These are phyloP conservation scores for Malassezia nana DNA, from an alignment of 1,284 basidiomycete genomes.

Conservation along the genomic window DNA sequence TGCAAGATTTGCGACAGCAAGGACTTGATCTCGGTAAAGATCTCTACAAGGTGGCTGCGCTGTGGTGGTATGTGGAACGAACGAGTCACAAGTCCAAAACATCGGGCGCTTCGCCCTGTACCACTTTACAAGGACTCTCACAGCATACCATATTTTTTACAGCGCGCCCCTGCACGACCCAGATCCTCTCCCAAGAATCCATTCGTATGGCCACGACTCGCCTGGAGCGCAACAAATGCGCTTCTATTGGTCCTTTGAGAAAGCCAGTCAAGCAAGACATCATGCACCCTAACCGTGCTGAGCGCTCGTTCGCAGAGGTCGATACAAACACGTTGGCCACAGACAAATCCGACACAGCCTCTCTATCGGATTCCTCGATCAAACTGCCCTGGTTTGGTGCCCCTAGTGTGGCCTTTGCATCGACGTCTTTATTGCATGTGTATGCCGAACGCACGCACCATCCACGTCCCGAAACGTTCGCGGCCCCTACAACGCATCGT, in stretches of 20 bases:
- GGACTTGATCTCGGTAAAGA: conserved; percentile 1
- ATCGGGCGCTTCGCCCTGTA: conserved; percentile 47
- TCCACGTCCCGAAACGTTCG: background rate
- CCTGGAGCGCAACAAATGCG: background rate
- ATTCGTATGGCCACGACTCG: background rate
- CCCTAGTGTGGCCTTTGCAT: background rate
- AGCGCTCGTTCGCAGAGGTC: background rate
- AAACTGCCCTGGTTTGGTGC: background rate
- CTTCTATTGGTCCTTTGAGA: too few relatives aligned
- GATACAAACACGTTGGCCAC: background rate
- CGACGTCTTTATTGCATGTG: conserved; percentile 2
- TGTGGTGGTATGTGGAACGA: conserved; percentile 13
- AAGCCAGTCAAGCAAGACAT: background rate
- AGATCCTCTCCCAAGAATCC: background rate
- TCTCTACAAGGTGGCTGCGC: conserved; percentile 4
- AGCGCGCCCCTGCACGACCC: conserved; percentile 12
- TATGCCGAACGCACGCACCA: conserved; percentile 1
- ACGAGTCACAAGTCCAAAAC: background rate
- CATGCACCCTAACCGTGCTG: background rate
- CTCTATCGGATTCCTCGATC: background rate
- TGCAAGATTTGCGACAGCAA: background rate
- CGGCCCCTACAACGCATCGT: background rate
- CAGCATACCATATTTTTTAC: conserved; percentile 90
- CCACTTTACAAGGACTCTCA: conserved; percentile 65
- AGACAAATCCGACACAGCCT: background rate